Conservation (phyloP, 2,329 filamentous ascomycete genomes). For the Penicillium sp. region DNA sequence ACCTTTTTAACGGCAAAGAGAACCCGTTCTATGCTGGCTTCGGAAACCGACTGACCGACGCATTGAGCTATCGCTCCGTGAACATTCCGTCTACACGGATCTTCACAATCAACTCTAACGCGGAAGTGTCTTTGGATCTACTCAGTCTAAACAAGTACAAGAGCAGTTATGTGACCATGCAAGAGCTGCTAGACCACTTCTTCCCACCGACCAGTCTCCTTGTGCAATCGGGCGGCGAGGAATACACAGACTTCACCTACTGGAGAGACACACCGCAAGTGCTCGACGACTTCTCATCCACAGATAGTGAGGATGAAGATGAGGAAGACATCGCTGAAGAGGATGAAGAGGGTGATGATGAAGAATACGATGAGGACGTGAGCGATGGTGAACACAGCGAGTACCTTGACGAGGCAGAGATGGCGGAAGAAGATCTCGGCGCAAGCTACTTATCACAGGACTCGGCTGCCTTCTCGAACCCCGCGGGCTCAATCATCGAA, state of each 20-base stretch:
- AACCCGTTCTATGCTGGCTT: constrained; percentile 96
- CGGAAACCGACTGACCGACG: constrained; percentile 92
- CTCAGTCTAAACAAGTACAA: constrained; percentile 90
- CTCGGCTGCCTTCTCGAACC: constrained; percentile 45
- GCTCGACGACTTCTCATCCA: constrained; percentile 82
- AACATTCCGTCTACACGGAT: constrained; percentile 92
- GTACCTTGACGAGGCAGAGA: constrained; percentile 49
- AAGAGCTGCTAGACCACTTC: constrained; percentile 95
- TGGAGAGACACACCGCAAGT: constrained; percentile 85
- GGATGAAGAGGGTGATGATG: constrained; percentile 46
- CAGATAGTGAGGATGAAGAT: constrained; percentile 59
- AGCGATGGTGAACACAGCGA: constrained; percentile 54
- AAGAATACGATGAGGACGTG: constrained; percentile 41
- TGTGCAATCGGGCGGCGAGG: constrained; percentile 83
- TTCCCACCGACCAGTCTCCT: constrained; percentile 88
- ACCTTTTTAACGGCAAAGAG: constrained; percentile 70
- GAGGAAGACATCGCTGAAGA: constrained; percentile 51
- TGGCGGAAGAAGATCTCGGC: constrained; percentile 37
- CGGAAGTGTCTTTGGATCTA: constrained; percentile 87
- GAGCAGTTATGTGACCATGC: constrained; percentile 95
- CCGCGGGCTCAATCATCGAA: constrained; percentile 44
- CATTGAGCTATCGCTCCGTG: constrained; percentile 90
- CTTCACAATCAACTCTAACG: constrained; percentile 98
- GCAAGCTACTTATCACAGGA: constrained; percentile 38
- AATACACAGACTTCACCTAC: constrained; percentile 95